Percentiles rank a stretch among this genome's conserved stretches.
phyloP scores from a whole-genome alignment of 495 filamentous ascomycete species.

The Neurospora terricola region DNA sequence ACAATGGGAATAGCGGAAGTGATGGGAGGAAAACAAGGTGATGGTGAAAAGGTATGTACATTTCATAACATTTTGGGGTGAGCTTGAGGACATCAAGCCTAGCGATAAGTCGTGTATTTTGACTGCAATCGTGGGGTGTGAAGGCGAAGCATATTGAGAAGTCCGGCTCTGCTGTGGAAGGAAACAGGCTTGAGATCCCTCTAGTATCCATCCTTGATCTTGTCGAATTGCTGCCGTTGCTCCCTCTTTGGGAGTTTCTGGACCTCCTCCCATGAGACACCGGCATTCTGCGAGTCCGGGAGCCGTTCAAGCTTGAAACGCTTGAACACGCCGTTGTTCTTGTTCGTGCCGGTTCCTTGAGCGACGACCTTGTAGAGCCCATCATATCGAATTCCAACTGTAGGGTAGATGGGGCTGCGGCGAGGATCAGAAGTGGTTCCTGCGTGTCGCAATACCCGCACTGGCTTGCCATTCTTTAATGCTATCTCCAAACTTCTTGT shows the following conservation, averaged over 20 bases:
- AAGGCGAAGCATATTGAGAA: neutral
- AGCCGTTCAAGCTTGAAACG: conserved; percentile 35
- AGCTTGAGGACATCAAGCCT: neutral
- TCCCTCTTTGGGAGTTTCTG: neutral
- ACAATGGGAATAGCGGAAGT: neutral
- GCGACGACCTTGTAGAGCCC: conserved; percentile 37
- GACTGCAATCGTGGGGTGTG: neutral
- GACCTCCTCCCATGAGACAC: neutral
- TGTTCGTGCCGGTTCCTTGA: conserved; percentile 1
- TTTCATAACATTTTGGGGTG: neutral
- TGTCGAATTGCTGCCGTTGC: neutral
- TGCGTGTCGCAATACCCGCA: conserved; percentile 38
- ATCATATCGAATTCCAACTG: conserved; percentile 41
- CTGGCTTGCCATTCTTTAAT: conserved; percentile 11
- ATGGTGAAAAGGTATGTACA: neutral
- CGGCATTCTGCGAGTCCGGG: conserved; percentile 12
- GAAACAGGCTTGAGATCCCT: neutral
- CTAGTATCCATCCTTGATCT: conserved; percentile 5
- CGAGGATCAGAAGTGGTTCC: conserved; percentile 9
- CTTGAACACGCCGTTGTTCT: conserved; percentile 22
- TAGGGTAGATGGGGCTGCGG: conserved; percentile 11
- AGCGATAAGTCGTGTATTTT: neutral
- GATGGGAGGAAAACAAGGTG: neutral
- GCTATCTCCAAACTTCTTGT: conserved; percentile 31
- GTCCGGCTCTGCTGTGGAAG: neutral